phyloP scores from a whole-genome alignment of 2,329 filamentous ascomycete species.

The Plenodomus lindquistii region DNA sequence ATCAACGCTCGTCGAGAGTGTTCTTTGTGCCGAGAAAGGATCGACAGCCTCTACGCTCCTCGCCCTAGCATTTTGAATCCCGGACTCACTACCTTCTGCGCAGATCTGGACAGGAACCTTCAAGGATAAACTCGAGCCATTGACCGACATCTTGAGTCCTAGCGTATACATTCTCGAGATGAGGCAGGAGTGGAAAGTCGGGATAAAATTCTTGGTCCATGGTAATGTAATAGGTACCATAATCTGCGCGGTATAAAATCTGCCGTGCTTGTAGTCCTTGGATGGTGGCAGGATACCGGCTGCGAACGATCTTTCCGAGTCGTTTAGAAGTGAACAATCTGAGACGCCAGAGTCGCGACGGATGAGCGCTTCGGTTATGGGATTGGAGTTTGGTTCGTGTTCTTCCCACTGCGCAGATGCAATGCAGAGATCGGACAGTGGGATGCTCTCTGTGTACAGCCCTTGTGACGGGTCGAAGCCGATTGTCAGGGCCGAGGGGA shows the following conservation, averaged over 20 bases:
- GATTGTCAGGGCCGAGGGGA: conserved; percentile 51
- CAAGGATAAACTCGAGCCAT: conserved; percentile 42
- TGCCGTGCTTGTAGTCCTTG: conserved; percentile 49
- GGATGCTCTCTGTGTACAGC: conserved; percentile 57
- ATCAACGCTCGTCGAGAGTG: conserved; percentile 33
- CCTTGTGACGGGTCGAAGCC: conserved; percentile 55
- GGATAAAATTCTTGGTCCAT: conserved; percentile 63
- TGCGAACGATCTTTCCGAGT: conserved; percentile 21
- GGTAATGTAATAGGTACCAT: conserved; percentile 67
- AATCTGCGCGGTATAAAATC: conserved; percentile 65
- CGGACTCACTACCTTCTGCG: conserved; percentile 41
- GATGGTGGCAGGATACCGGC: conserved; percentile 40
- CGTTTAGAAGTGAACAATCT: conserved; percentile 33
- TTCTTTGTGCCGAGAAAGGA: conserved; percentile 42
- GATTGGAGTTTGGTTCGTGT: conserved; percentile 45
- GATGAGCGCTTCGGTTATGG: conserved; percentile 21
- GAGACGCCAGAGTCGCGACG: conserved; percentile 50
- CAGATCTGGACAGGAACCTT: conserved; percentile 54
- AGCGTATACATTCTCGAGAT: conserved; percentile 66
- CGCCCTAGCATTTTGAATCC: conserved; percentile 37
- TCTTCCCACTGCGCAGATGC: conserved; percentile 61
- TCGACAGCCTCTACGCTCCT: conserved; percentile 37
- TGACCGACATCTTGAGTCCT: conserved; percentile 60
- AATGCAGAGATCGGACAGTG: conserved; percentile 60
- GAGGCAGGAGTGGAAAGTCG: conserved; percentile 72